Base-by-base conservation (phyloP, 139 green algal species). In the Chlorella ohadii region DNA sequence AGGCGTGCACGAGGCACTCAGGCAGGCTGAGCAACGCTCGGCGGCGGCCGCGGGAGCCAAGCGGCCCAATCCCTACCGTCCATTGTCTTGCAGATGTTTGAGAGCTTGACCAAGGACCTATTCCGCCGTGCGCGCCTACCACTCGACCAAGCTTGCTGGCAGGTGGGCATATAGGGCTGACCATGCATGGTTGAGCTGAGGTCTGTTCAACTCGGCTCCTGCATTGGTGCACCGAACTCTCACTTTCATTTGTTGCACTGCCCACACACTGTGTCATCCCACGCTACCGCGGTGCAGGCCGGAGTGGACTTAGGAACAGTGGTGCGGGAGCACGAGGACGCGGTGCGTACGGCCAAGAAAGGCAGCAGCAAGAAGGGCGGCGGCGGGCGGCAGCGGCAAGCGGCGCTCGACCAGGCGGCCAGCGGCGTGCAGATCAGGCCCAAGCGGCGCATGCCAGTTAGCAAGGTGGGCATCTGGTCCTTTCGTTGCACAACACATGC, bases 111-210 rank as follows among this genome's bases (percentile, higher is more conserved):
- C 0, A 81, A 72, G 55, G 74, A 89, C 27, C 86, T 97, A 56
- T 98, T 94, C 89, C 76, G 88, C 1, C 84, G 90, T 6, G 90
- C 88, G 9, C 67, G 94, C 2, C 72, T 92, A 73, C 90, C 95
- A 25, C 67, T 98, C 44, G 95, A 98, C 82, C 79, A 94, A 57
- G 92, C 91, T 34, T 95, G 93, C 85, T 94, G 90, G 91, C 87
- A 94, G 84, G 92, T 91, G 71, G 12, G 72, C 36, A 59, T 47
- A 1, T 0, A 27, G 44, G 63, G 64, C 27, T 67, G 51, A n/a
- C 28, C 15, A n/a, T n/a, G n/a, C n/a, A n/a, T n/a, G n/a, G n/a
- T n/a, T n/a, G n/a, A n/a, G n/a, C n/a, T n/a, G n/a, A n/a, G n/a
- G n/a, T n/a, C n/a, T n/a, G n/a, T n/a, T n/a, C n/a, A n/a, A n/a